Conservation (phyloP, 768 basidiomycete species). For the Amanita molliuscula region DNA sequence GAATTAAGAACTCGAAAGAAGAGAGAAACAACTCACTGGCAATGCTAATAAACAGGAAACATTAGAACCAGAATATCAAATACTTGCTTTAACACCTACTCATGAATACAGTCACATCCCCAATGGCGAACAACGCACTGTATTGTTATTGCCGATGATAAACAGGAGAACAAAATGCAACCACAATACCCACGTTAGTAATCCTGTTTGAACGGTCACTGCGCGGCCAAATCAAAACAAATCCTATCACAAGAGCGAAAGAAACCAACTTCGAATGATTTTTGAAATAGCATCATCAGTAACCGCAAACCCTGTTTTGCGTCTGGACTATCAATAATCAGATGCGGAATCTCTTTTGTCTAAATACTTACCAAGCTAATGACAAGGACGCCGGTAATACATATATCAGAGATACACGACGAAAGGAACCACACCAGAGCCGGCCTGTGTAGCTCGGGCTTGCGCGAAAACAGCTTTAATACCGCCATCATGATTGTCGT, state of each 20-base stretch:
- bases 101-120: conserved; percentile 35
- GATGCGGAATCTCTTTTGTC: background rate
- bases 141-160: background rate
- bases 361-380: conserved; percentile 22
- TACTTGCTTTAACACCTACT: conserved; percentile 17
- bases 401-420: conserved; percentile 29
- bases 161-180: background rate
- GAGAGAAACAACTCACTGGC: conserved; percentile 17
- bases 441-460: conserved; percentile 32
- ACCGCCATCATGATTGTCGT: conserved; percentile 22
- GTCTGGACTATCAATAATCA: conserved; percentile 13
- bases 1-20: background rate
- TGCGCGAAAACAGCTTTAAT: conserved; percentile 26
- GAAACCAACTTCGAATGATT: conserved; percentile 20
- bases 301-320: conserved; percentile 30
- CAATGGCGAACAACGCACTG: conserved; percentile 29
- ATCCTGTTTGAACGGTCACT: conserved; percentile 35
- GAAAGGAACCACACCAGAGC: conserved; percentile 35
- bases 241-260: conserved; percentile 6
- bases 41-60: conserved; percentile 16
- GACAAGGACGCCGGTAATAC: conserved; percentile 29
- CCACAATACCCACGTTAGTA: conserved; percentile 21
- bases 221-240: background rate
- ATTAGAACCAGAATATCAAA: background rate
- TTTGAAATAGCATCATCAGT: conserved; percentile 32